phyloP scores from a whole-genome alignment of 2,329 filamentous ascomycete genomes.

The Phialophora verrucosa region DNA sequence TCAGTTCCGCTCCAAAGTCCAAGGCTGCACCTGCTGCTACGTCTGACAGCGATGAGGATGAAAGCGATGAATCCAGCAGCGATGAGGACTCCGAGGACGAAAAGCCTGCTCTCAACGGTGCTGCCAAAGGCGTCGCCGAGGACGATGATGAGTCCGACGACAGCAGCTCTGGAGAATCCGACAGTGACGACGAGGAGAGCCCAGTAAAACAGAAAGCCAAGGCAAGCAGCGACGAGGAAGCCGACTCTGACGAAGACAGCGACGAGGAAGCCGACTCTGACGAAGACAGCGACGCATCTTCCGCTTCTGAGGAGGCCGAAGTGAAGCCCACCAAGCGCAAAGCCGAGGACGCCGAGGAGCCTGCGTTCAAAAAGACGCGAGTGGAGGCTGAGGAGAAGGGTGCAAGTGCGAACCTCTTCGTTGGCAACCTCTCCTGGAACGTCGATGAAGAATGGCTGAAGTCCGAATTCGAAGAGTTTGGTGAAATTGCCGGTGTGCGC shows the following conservation, averaged over 20 bases:
- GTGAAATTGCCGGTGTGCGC: slow-evolving; percentile 72
- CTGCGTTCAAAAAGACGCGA: slow-evolving; percentile 62
- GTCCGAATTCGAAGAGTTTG: slow-evolving; percentile 80
- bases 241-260: slow-evolving; percentile 39
- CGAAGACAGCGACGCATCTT: slow-evolving; percentile 34
- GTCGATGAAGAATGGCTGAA: slow-evolving; percentile 82
- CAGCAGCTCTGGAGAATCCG: slow-evolving; percentile 43
- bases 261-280: slow-evolving; percentile 42
- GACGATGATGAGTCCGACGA: slow-evolving; percentile 35
- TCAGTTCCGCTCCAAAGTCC: slow-evolving; percentile 27
- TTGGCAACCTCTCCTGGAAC: slow-evolving; percentile 89
- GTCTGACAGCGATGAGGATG: slow-evolving; percentile 35
- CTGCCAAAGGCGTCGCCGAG: slow-evolving; percentile 9
- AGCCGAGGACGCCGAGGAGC: slow-evolving; percentile 51
- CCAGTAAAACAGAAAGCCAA: slow-evolving; percentile 21
- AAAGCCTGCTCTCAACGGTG: neutral
- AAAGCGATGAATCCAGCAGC: slow-evolving; percentile 33
- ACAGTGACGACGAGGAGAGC: slow-evolving; percentile 36
- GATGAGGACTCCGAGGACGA: slow-evolving; percentile 41
- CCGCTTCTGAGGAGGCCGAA: slow-evolving; percentile 32
- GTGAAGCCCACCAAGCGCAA: slow-evolving; percentile 52
- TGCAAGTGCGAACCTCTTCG: slow-evolving; percentile 73
- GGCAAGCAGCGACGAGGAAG: slow-evolving; percentile 38
- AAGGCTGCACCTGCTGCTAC: slow-evolving; percentile 24
- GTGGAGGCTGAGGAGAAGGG: slow-evolving; percentile 50